These are phyloP conservation scores for Wallacemonas sp. DNA, from an alignment of 208 protist species.

Conservation along the genomic window DNA sequence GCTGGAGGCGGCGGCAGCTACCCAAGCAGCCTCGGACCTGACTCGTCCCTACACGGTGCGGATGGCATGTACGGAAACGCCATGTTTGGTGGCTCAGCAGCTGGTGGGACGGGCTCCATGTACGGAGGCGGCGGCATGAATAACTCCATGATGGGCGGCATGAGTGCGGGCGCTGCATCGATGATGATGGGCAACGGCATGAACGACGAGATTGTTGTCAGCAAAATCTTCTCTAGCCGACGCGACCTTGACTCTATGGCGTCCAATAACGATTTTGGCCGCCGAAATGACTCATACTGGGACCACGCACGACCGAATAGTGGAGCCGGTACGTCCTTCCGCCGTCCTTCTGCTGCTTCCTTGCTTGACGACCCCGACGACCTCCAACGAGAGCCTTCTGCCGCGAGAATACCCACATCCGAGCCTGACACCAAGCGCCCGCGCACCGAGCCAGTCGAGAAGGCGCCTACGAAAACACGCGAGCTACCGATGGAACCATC, in stretches of 20 bases:
- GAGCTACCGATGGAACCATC: neutral
- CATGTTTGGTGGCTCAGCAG: neutral
- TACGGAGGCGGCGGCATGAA: slow-evolving; percentile 46
- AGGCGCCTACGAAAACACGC: neutral
- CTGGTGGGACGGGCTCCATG: slow-evolving; percentile 32
- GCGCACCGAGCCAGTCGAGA: neutral
- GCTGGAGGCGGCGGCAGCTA: slow-evolving; percentile 21
- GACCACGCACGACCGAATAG: slow-evolving; percentile 25
- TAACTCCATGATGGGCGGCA: slow-evolving; percentile 19
- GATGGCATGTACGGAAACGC: slow-evolving; percentile 14
- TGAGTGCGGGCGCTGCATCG: too few relatives aligned
- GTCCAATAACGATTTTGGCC: slow-evolving; percentile 45
- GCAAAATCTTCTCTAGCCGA: slow-evolving; percentile 74
- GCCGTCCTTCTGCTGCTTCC: slow-evolving; percentile 1
- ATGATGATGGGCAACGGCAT: slow-evolving; percentile 34
- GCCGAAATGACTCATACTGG: slow-evolving; percentile 56
- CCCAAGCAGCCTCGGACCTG: slow-evolving; percentile 1
- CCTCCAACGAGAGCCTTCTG: neutral
- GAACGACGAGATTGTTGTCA: slow-evolving; percentile 51
- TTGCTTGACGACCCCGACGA: slow-evolving; percentile 3
- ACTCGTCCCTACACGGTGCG: slow-evolving; percentile 16
- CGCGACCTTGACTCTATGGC: slow-evolving; percentile 48
- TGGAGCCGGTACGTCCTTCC: slow-evolving; percentile 20
- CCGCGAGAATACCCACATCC: neutral
- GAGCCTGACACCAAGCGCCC: neutral